These are phyloP conservation scores for Epichloe typhina DNA, from an alignment of 2,329 filamentous ascomycete genomes.

Conservation along the genomic window DNA sequence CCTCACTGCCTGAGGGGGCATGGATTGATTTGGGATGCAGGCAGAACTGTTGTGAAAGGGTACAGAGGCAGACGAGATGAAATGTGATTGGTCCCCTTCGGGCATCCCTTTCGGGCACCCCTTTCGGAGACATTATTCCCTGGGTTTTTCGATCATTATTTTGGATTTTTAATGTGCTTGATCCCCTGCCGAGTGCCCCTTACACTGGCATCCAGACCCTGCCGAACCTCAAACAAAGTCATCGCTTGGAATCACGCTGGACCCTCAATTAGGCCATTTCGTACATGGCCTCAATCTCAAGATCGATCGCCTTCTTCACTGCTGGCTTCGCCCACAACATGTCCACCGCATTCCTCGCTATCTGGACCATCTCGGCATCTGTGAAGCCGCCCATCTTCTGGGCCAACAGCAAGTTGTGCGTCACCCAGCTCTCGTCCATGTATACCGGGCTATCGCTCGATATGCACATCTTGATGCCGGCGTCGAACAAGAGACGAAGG, in stretches of 20 bases:
- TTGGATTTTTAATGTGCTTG: too few relatives aligned
- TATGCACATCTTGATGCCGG: constrained; percentile 52
- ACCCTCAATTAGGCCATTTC: neutral
- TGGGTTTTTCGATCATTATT: too few relatives aligned
- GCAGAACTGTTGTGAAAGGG: too few relatives aligned
- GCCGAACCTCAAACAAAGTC: neutral
- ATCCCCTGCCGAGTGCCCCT: too few relatives aligned
- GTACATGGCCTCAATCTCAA: neutral
- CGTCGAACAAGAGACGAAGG: constrained; percentile 40
- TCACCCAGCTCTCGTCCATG: constrained; percentile 37
- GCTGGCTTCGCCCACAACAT: constrained; percentile 31
- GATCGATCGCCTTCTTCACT: constrained; percentile 18
- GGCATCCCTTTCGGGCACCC: too few relatives aligned
- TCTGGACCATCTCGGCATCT: constrained; percentile 27
- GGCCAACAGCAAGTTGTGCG: constrained; percentile 31
- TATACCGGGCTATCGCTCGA: constrained; percentile 62
- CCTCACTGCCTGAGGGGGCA: too few relatives aligned
- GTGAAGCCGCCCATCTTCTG: constrained; percentile 26
- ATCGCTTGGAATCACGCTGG: neutral
- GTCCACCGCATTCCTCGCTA: constrained; percentile 29
- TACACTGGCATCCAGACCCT: too few relatives aligned
- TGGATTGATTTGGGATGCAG: too few relatives aligned
- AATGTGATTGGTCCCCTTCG: too few relatives aligned
- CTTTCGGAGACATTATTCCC: too few relatives aligned
- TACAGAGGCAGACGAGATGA: too few relatives aligned